Base-by-base conservation (phyloP, 2,329 filamentous ascomycete genomes). In the Neofusicoccum laricinum region DNA sequence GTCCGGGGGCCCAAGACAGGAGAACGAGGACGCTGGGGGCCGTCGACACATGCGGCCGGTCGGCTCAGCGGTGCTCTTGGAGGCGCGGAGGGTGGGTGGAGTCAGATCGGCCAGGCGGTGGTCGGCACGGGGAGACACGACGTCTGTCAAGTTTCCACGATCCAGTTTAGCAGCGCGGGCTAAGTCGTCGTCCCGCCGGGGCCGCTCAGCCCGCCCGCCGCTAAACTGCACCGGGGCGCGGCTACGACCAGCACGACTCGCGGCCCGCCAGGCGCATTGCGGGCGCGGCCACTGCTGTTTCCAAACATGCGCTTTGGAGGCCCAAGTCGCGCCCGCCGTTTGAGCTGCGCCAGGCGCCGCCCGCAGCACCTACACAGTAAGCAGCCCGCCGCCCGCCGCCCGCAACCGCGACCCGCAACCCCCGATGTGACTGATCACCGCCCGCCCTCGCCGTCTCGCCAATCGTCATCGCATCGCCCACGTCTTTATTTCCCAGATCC, bases 341-440 rank as follows among this genome's bases (percentile, higher is more conserved):
- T 46, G 43, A 46, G 40, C 40, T 4, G 2, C 36, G 8, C 2
- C 36, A 6, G n/a, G 40, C 40, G 14, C 2, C 12, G 25, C 25
- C 25, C 25, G 25, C 25, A 25, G 25, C 25, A 25, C 40, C 15
- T 43, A 3, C 6, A 4, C 40, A n/a, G n/a, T n/a, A 43, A 6
- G n/a, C 40, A n/a, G 12, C 40, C 48, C 21, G 30, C 48, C 12
- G n/a, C 45, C 8, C 48, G 30, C 15, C 48, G n/a, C n/a, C 48
- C 46, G 25, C 46, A 19, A 6, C 19, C 46, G 46, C 48, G 4
- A 15, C n/a, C 49, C 30, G 49, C 49, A 32, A 15, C 34, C 14
- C 49, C 49, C 49, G 50, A 59, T 59, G 55, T 46, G 55, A 59
- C 41, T 15, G 40, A 46, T 59, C 55, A 45, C 40, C 55, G 51